phyloP scores from a whole-genome alignment of 139 green algal genomes.

The Tetradesmus obliquus region DNA sequence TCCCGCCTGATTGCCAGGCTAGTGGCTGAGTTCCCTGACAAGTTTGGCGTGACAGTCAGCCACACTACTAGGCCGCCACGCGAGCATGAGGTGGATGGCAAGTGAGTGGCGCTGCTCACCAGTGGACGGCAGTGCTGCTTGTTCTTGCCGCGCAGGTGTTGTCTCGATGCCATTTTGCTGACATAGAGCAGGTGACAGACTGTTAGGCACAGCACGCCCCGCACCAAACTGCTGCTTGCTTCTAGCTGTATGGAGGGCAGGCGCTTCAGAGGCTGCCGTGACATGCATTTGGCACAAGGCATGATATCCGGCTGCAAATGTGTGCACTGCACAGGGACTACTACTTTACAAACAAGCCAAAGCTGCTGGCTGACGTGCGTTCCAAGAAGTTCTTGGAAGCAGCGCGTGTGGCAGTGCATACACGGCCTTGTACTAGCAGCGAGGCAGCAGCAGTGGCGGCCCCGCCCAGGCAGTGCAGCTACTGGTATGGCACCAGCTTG shows the following conservation, averaged over 20 bases:
- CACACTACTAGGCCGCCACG: slow-evolving; percentile 59
- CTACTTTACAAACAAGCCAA: slow-evolving; percentile 64
- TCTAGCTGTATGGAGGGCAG: too few species aligned
- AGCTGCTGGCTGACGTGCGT: slow-evolving; percentile 38
- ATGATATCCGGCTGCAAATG: too few species aligned
- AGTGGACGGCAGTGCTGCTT: slow-evolving; percentile 10
- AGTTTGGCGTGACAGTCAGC: slow-evolving; percentile 65
- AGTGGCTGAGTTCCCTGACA: slow-evolving; percentile 66
- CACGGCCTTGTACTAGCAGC: slow-evolving; percentile 20
- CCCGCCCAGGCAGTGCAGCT: not conserved
- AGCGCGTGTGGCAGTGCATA: slow-evolving; percentile 15
- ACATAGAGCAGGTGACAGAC: too few species aligned
- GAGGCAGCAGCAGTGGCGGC: slow-evolving; percentile 32
- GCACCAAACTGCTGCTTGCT: too few species aligned
- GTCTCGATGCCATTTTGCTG: too few species aligned
- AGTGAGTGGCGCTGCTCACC: slow-evolving; percentile 20
- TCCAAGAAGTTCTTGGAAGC: slow-evolving; percentile 62
- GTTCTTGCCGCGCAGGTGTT: not conserved
- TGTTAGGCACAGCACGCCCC: too few species aligned
- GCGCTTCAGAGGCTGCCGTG: too few species aligned
- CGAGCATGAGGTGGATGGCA: slow-evolving; percentile 63
- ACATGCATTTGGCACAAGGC: too few species aligned
- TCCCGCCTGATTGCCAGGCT: slow-evolving; percentile 61
- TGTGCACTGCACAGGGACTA: slow-evolving; percentile 54
- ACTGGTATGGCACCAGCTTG: slow-evolving; percentile 67